These are phyloP conservation scores for Fusarium odoratissimum DNA, from an alignment of 2,329 filamentous ascomycete genomes.

Conservation along the genomic window DNA sequence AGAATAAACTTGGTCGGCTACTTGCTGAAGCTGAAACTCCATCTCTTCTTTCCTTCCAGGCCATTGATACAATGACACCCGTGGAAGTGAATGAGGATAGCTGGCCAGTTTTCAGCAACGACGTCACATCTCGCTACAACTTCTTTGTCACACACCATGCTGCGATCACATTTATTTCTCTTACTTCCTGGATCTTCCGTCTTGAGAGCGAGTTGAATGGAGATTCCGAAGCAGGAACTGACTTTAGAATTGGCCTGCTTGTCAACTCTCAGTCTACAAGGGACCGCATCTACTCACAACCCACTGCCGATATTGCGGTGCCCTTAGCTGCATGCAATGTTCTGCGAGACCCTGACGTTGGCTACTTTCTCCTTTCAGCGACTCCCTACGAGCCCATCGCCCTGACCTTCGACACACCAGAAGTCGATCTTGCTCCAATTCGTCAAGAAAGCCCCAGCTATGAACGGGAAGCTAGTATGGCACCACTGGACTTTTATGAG, in stretches of 20 bases:
- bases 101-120: constrained; percentile 73
- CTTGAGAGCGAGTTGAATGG: constrained; percentile 70
- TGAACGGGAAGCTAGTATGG: constrained; percentile 56
- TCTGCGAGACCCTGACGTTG: constrained; percentile 71
- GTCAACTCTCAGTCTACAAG: constrained; percentile 68
- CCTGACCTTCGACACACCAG: constrained; percentile 69
- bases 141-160: constrained; percentile 72
- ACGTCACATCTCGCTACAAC: constrained; percentile 70
- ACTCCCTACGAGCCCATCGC: constrained; percentile 68
- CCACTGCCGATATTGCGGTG: constrained; percentile 57
- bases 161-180: constrained; percentile 69
- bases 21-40: constrained; percentile 55
- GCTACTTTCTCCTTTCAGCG: constrained; percentile 71
- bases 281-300: constrained; percentile 68
- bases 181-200: constrained; percentile 72
- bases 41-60: constrained; percentile 70
- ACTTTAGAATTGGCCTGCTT: constrained; percentile 71
- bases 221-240: constrained; percentile 67
- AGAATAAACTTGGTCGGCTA: constrained; percentile 58
- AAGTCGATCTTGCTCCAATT: constrained; percentile 60
- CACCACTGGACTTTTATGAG: constrained; percentile 65
- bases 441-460: constrained; percentile 57
- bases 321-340: constrained; percentile 65
- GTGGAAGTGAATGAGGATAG: constrained; percentile 66
- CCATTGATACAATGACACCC: constrained; percentile 68